A percentile compares a stretch with the other conserved stretches of the same genome.
phyloP scores from a whole-genome alignment of 2,329 filamentous ascomycete species.

The Stemphylium lycopersici region DNA sequence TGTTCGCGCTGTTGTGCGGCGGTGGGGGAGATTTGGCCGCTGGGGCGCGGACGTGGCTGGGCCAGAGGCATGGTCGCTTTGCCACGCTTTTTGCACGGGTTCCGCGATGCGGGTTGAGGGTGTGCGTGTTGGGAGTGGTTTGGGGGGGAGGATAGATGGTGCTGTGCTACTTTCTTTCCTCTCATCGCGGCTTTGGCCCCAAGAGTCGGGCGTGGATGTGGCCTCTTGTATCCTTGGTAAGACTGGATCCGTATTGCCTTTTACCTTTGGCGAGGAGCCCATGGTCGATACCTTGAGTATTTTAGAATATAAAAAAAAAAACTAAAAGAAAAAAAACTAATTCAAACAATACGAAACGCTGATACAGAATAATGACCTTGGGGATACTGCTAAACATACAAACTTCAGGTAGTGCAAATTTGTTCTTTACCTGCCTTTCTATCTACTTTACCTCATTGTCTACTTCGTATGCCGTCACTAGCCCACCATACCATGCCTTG shows the following conservation, averaged over 20 bases:
- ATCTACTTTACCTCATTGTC: background rate
- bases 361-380: too few relatives aligned
- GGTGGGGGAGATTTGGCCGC: slow-evolving; percentile 27
- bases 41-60: slow-evolving; percentile 1
- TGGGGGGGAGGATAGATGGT: background rate
- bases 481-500: background rate
- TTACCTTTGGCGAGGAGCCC: background rate
- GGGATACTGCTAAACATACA: too few relatives aligned
- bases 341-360: background rate
- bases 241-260: background rate
- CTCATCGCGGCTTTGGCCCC: background rate
- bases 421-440: too few relatives aligned
- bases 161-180: background rate
- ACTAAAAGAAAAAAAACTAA: too few relatives aligned
- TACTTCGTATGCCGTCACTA: slow-evolving; percentile 1
- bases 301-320: too few relatives aligned
- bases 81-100: slow-evolving; percentile 6
- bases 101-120: slow-evolving; percentile 28
- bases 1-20: slow-evolving; percentile 36
- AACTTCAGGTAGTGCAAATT: too few relatives aligned
- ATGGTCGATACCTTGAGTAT: too few relatives aligned
- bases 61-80: background rate
- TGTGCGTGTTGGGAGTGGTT: slow-evolving; percentile 11
- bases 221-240: background rate
- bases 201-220: background rate